phyloP scores from a whole-genome alignment of 78 protist species.

The Speleostelium caveatum region DNA sequence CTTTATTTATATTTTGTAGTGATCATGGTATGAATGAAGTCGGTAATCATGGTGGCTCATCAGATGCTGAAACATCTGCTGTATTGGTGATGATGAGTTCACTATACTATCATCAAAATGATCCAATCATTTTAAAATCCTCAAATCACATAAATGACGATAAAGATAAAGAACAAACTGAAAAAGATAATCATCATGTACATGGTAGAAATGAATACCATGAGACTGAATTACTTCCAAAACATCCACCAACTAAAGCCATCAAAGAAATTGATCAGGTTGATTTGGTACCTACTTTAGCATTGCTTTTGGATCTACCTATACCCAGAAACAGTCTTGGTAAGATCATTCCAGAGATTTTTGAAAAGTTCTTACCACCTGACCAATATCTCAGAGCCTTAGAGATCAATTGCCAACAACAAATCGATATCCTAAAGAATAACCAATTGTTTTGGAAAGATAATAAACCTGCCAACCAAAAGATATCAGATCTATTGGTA shows the following conservation, averaged over 20 bases:
- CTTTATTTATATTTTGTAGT: conserved; percentile 78
- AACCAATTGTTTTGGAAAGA: conserved; percentile 71
- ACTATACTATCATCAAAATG: conserved; percentile 49
- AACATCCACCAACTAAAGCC: conserved; percentile 13
- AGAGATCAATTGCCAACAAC: conserved; percentile 81
- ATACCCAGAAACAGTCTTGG: conserved; percentile 86
- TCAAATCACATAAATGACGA: neutral
- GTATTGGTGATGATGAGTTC: conserved; percentile 68
- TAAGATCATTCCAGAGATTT: conserved; percentile 52
- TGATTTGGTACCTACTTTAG: conserved; percentile 89
- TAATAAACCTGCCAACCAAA: conserved; percentile 15
- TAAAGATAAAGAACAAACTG: neutral
- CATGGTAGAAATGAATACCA: conserved; percentile 17
- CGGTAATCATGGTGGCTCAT: conserved; percentile 95
- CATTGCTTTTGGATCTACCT: conserved; percentile 83
- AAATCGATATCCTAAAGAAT: conserved; percentile 38
- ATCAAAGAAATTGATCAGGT: conserved; percentile 75
- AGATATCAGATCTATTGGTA: neutral
- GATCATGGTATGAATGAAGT: conserved; percentile 95
- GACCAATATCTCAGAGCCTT: conserved; percentile 58
- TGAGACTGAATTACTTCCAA: conserved; percentile 15
- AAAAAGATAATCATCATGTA: neutral
- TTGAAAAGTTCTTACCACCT: conserved; percentile 50
- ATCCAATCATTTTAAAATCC: neutral
- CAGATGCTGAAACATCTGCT: conserved; percentile 81